Evolutionary conservation across 345 rosid species (phyloP), one percentile per base, ranked within the genome.

Genomic region (Mangifera indica): DNA sequence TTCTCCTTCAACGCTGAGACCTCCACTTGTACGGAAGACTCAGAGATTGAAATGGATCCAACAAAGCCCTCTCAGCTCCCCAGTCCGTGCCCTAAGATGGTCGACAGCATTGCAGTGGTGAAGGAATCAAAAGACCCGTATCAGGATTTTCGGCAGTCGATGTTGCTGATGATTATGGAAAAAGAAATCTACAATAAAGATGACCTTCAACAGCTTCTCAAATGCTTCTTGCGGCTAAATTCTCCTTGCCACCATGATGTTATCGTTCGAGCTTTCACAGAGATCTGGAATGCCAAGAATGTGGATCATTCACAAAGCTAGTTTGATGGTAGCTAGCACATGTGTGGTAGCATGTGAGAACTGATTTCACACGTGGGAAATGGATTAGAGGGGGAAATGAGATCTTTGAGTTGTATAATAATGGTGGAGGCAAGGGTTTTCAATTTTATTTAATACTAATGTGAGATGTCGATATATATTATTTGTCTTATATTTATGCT

Each of bases 121-220:
- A 87, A 82, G 78, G 83, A 85, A 10, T 86, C 93, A 4, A 45
- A 76, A 2, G 81, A 88, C 63, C 89, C 91, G 0, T 83, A 78
- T 40, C 54, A 62, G 49, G 91, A 86, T 79, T 88, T 88, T 70
- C 81, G 70, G 49, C 73, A 68, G 26, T 88, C 91, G 59, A 88
- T 87, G 88, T 63, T 71, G 66, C 86, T 81, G 53, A 87, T 88
- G 93, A 82, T 86, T 48, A 64, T 60, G 77, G 90, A 86, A 66
- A 79, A 81, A 57, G 83, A 81, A 74, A 83, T 88, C 54, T 74
- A 62, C 73, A 68, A 86, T 0, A 61, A 77, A 24, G 68, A 76
- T 25, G 86, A 86, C 29, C 85, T 86, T 12, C 75, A 74, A 58
- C 81, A 82, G 76, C 93, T 88, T 58, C 87, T 86, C 29, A 81